These are phyloP conservation scores for Aspergillus cristatus DNA, from an alignment of 495 filamentous ascomycete genomes.

Conservation along the genomic window DNA sequence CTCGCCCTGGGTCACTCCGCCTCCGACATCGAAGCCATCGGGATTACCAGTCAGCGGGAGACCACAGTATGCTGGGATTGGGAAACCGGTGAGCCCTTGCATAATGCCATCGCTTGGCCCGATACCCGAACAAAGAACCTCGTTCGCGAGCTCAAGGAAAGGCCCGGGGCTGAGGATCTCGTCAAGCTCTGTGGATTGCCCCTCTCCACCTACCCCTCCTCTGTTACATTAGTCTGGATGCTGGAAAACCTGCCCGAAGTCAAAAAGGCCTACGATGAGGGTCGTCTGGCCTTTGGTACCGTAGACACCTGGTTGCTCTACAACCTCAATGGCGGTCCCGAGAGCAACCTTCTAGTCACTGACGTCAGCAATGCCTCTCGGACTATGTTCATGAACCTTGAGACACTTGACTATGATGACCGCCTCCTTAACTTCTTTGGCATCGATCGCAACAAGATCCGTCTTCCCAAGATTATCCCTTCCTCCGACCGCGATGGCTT, in stretches of 20 bases:
- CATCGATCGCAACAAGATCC: constrained; percentile 64
- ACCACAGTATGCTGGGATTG: constrained; percentile 89
- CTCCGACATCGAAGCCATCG: constrained; percentile 71
- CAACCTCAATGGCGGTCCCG: constrained; percentile 75
- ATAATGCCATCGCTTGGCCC: constrained; percentile 90
- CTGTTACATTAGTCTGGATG: constrained; percentile 83
- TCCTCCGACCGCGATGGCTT: constrained; percentile 73
- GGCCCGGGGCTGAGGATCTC: constrained; percentile 57
- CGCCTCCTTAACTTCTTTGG: constrained; percentile 74
- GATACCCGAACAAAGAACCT: constrained; percentile 76
- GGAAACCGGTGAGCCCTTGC: constrained; percentile 73
- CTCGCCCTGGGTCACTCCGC: constrained; percentile 58
- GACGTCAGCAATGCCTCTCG: constrained; percentile 88
- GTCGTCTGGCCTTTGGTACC: constrained; percentile 82
- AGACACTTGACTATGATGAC: constrained; percentile 79
- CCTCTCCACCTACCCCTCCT: constrained; percentile 88
- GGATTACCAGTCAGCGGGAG: constrained; percentile 92
- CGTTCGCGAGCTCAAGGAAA: constrained; percentile 70
- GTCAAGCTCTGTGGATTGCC: constrained; percentile 75
- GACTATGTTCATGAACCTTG: constrained; percentile 95
- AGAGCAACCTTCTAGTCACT: constrained; percentile 65
- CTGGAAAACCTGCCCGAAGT: constrained; percentile 64
- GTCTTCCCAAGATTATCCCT: constrained; percentile 76
- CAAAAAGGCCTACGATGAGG: constrained; percentile 66
- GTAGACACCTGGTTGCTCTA: constrained; percentile 90